phyloP scores from a whole-genome alignment of 1,284 basidiomycete species.

The Xerocomus alliaceus region DNA sequence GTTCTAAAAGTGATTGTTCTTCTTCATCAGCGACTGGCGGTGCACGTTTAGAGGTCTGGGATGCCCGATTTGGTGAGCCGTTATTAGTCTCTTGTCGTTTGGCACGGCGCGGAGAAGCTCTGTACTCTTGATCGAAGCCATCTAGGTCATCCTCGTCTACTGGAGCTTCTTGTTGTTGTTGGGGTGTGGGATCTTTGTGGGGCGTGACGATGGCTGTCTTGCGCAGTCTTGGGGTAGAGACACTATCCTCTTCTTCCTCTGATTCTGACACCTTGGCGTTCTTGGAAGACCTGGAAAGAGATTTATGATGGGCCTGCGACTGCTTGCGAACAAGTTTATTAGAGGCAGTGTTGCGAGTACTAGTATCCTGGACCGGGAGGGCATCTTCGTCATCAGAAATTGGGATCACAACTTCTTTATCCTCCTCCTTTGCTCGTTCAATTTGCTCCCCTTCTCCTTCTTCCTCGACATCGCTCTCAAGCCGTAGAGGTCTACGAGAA shows the following conservation, averaged over 20 bases:
- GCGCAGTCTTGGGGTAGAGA: constrained; percentile 21
- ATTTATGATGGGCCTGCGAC: background rate
- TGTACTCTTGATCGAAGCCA: constrained; percentile 33
- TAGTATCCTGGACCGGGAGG: too few relatives aligned
- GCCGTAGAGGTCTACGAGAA: constrained; percentile 7
- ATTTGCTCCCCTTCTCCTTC: constrained; percentile 1
- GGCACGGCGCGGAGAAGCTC: constrained; percentile 23
- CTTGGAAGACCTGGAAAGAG: constrained; percentile 7
- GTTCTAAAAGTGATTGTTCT: constrained; percentile 46
- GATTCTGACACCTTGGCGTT: background rate
- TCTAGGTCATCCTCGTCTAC: constrained; percentile 29
- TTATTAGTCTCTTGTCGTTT: constrained; percentile 18
- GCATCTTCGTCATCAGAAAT: constrained; percentile 30
- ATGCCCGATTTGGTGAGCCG: constrained; percentile 12
- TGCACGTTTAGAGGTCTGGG: constrained; percentile 17
- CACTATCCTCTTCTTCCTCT: constrained; percentile 9
- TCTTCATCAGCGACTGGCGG: constrained; percentile 27
- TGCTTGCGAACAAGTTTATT: background rate
- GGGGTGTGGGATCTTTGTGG: background rate
- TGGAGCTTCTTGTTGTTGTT: background rate
- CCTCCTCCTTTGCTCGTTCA: background rate
- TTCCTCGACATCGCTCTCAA: constrained; percentile 30
- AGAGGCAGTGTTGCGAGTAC: constrained; percentile 4
- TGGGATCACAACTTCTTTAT: background rate
- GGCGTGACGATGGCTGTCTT: constrained; percentile 11